A percentile compares a stretch with the other conserved stretches of the same genome.
Evolutionary conservation across 352 stramenopile genomes (phyloP).

Genomic region (Achlya hypogyna): DNA sequence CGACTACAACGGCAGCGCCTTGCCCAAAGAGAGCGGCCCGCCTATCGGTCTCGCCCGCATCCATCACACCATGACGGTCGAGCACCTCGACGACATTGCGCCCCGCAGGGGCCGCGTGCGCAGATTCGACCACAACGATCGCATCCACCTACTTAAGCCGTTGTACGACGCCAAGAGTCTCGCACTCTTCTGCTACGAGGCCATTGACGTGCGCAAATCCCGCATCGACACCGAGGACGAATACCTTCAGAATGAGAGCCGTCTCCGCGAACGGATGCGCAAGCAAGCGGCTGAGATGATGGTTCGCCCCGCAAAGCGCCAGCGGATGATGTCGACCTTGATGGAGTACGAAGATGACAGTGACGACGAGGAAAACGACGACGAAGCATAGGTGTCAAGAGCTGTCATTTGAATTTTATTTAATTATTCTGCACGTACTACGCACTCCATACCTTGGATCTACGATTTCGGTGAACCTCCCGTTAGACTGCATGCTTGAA

Average conservation of each 20-base stretch:
- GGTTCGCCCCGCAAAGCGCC: not conserved
- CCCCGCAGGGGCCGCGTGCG: not conserved
- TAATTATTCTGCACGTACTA: too few species aligned
- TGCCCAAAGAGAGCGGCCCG: constrained; percentile 3
- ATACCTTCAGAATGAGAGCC: not conserved
- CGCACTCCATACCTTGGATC: too few species aligned
- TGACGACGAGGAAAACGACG: not conserved
- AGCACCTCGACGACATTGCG: not conserved
- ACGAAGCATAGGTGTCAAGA: not conserved
- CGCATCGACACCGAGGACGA: not conserved
- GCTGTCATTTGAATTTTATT: too few species aligned
- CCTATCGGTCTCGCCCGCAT: not conserved
- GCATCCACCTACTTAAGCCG: not conserved
- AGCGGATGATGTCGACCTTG: not conserved
- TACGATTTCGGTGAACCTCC: too few species aligned
- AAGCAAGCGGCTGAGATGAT: not conserved
- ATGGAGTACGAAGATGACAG: not conserved
- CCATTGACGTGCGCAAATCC: not conserved
- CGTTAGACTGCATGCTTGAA: too few species aligned
- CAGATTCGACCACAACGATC: constrained; percentile 5
- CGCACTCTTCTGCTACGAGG: constrained; percentile 2
- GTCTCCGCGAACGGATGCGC: not conserved
- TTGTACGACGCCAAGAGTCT: not conserved
- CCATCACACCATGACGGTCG: not conserved
- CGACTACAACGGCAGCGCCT: not conserved